Base-by-base conservation (phyloP, 2,329 filamentous ascomycete species). In the Hansfordia pulvinata region DNA sequence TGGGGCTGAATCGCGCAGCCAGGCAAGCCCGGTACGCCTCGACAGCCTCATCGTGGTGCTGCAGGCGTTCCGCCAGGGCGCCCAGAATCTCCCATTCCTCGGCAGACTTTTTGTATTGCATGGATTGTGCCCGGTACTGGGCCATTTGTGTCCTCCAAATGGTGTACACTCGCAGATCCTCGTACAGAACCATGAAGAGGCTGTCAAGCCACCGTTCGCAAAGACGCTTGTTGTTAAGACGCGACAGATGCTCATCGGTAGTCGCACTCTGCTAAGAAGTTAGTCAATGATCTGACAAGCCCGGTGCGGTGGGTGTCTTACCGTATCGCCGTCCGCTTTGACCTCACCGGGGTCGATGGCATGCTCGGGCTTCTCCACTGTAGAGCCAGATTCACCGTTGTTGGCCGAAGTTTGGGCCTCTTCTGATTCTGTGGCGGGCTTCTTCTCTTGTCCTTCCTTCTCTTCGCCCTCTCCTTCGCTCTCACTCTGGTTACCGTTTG, bases 101-200 rank as follows among this genome's bases (percentile, higher is more conserved):
- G 2, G 88, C 80, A 1, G 80, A 90, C 58, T 96, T 98, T 56
- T 90, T 90, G 60, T 96, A 98, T 38, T 92, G 78, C 52, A 93
- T 76, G 35, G 88, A 80, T 52, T 96, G 88, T 28, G 88, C 83
- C 13, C 83, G 77, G 49, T 86, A 94, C 50, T 96, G 88, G 1
- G 85, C 82, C 73, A 96, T 90, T 51, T 98, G 90, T 1, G 90
- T 96, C 30, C 90, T 78, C 90, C 90, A 98, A 52, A 98, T 98
- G 9, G 90, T 98, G 61, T 98, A 98, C 23, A 98, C 88, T 26
- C 90, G 82, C 11, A 98, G 68, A 46, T 98, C 90, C 52, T 98
- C 90, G 50, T 98, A 98, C 3, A 98, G 67, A 0, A 96, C 90
- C 90, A 98, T 98, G 60, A 98, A 98, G 13, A 98, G 67, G 43